Conservation (phyloP, 306 rosid species). For the Sphenostylis stenocarpa region DNA sequence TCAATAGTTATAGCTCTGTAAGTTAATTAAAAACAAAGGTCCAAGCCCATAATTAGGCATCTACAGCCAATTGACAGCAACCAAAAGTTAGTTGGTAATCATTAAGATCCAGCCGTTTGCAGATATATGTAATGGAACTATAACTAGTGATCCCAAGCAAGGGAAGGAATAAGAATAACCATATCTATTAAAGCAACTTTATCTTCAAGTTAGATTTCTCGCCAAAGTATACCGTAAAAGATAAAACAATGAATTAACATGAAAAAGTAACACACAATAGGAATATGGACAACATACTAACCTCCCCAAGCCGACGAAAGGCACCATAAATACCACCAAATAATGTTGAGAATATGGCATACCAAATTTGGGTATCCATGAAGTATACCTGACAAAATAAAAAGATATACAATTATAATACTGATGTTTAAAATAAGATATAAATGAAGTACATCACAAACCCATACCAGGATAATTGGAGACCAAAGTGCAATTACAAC, state of each 20-base stretch:
- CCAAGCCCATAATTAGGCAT: background rate
- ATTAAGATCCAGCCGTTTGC: background rate
- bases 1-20: background rate
- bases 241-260: background rate
- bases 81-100: background rate
- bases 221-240: background rate
- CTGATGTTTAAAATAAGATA: background rate
- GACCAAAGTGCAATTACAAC: conserved; percentile 97
- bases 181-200: background rate
- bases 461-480: conserved; percentile 88
- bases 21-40: background rate
- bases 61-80: background rate
- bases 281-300: conserved; percentile 35
- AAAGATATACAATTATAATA: background rate
- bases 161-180: background rate
- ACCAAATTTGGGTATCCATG: conserved; percentile 99
- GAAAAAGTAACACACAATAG: background rate
- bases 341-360: conserved; percentile 95
- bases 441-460: conserved; percentile 8
- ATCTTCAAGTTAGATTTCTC: background rate
- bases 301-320: conserved; percentile 98
- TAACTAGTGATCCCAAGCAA: background rate
- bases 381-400: conserved; percentile 73
- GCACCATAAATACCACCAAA: conserved; percentile 99
- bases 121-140: background rate